Evolutionary conservation across 2,329 filamentous ascomycete species (phyloP), one percentile per base, ranked within the genome.

Genomic region (Stromatinia cepivora): DNA sequence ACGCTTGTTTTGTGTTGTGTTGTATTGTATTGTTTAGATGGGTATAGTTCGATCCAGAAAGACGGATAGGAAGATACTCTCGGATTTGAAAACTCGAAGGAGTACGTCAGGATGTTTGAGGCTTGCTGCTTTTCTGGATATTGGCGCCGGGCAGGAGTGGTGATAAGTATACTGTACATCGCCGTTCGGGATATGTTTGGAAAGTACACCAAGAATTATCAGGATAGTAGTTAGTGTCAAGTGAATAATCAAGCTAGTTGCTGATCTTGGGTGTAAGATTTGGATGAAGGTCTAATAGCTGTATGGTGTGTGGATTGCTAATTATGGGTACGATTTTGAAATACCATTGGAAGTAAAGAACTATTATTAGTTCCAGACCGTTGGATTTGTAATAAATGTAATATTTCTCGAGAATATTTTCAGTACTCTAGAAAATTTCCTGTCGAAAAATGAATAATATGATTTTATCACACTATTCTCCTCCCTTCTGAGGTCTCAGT

Each of bases 21-120:
- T 80, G 8, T 77, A 77, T 46, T 78, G 76, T 62, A 73, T 74
- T 62, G 74, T 74, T n/a, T 70, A 73, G 53, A 34, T 56, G 11
- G 34, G 20, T 15, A 31, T 56, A 31, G 10, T 22, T 7, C 53
- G 53, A 34, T 5, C 53, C 6, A 7, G 25, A 31, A 31, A 56
- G 31, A 28, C 25, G 6, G 53, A 34, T 9, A 56, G 8, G 20
- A 34, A 31, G 31, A 36, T 15, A 20, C 11, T 34, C 53, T 34
- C 15, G 20, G 34, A 3, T 56, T 36, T 13, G 6, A 17, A 28
- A 31, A 34, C 20, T 28, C 34, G 25, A 56, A 56, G 22, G 28
- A 36, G 53, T 4, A 36, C 10, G 15, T 20, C 4, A 28, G 53
- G 15, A 56, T 56, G 28, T 15, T 34, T 8, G 6, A 10, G 10